These are phyloP conservation scores for Alternaria alternata DNA, from an alignment of 2,329 filamentous ascomycete genomes.

Conservation along the genomic window DNA sequence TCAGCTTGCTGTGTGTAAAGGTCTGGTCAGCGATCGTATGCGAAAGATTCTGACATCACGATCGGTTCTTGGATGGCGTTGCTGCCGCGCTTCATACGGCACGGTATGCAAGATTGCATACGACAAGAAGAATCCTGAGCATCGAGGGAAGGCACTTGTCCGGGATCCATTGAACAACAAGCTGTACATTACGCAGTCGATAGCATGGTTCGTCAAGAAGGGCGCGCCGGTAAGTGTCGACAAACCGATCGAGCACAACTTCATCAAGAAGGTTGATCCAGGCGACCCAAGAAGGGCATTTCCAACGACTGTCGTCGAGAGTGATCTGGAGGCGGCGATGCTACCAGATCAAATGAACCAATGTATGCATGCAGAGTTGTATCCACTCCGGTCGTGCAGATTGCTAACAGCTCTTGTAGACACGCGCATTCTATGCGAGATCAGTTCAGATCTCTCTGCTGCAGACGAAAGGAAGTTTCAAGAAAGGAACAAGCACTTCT, in stretches of 20 bases:
- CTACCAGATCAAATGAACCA: slow-evolving; percentile 42
- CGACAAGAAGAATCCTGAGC: slow-evolving; percentile 45
- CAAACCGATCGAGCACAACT: slow-evolving; percentile 45
- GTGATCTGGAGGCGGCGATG: slow-evolving; percentile 30
- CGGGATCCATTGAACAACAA: slow-evolving; percentile 47
- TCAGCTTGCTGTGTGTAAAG: slow-evolving; percentile 64
- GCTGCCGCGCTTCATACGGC: slow-evolving; percentile 49
- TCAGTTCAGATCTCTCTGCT: slow-evolving; percentile 43
- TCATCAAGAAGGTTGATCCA: slow-evolving; percentile 42
- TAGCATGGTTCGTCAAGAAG: slow-evolving; percentile 51
- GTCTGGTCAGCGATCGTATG: slow-evolving; percentile 61
- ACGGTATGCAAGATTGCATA: slow-evolving; percentile 50
- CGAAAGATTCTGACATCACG: slow-evolving; percentile 55
- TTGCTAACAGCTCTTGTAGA: slow-evolving; percentile 21
- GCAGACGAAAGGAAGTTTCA: slow-evolving; percentile 45
- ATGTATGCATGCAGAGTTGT: slow-evolving; percentile 20
- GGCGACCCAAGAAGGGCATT: slow-evolving; percentile 45
- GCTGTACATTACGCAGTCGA: slow-evolving; percentile 46
- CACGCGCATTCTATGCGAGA: slow-evolving; percentile 47
- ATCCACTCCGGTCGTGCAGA: neutral
- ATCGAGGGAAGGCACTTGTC: slow-evolving; percentile 32
- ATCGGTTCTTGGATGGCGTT: slow-evolving; percentile 55
- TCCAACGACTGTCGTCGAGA: slow-evolving; percentile 44
- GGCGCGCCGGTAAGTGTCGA: slow-evolving; percentile 46
- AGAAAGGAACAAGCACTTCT: slow-evolving; percentile 49